Percentiles rank a stretch among this genome's conserved stretches.
Evolutionary conservation across 2,329 filamentous ascomycete genomes (phyloP).

Genomic region (Neofusicoccum parvum): DNA sequence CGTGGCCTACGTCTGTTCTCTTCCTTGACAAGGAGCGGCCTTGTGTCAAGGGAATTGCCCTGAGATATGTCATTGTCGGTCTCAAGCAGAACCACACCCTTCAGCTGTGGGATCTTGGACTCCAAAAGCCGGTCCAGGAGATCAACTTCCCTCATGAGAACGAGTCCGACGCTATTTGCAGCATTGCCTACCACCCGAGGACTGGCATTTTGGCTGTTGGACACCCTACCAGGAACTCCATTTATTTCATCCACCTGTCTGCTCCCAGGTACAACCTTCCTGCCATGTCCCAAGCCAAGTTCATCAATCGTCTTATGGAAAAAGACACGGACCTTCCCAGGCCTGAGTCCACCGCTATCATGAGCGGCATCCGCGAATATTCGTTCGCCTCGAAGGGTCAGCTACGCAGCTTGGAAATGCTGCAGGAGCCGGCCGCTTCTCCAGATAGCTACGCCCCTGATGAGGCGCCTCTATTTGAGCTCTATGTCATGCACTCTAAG

Average conservation of each 20-base stretch:
- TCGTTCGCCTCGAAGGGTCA: constrained; percentile 85
- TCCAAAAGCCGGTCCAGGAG: constrained; percentile 95
- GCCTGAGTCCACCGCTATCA: constrained; percentile 93
- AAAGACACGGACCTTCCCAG: constrained; percentile 64
- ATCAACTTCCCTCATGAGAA: constrained; percentile 95
- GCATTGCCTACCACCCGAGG: constrained; percentile 87
- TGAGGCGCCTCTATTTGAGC: constrained; percentile 81
- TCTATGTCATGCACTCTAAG: constrained; percentile 97
- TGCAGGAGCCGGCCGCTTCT: constrained; percentile 67
- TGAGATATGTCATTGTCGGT: constrained; percentile 94
- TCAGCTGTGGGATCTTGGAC: constrained; percentile 95
- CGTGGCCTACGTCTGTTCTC: constrained; percentile 93
- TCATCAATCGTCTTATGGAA: constrained; percentile 74
- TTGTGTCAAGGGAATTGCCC: constrained; percentile 83
- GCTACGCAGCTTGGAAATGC: constrained; percentile 86
- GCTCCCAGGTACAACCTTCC: constrained; percentile 87
- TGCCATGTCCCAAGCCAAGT: constrained; percentile 82
- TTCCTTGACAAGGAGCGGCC: constrained; percentile 95
- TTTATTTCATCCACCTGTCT: constrained; percentile 95
- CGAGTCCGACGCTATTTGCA: constrained; percentile 97
- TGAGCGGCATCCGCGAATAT: constrained; percentile 95
- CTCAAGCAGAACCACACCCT: constrained; percentile 99
- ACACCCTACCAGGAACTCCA: constrained; percentile 93
- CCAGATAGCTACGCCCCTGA: constrained; percentile 60
- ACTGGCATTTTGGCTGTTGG: constrained; percentile 94